phyloP scores from a whole-genome alignment of 768 basidiomycete genomes.

The Russula ochroleuca region DNA sequence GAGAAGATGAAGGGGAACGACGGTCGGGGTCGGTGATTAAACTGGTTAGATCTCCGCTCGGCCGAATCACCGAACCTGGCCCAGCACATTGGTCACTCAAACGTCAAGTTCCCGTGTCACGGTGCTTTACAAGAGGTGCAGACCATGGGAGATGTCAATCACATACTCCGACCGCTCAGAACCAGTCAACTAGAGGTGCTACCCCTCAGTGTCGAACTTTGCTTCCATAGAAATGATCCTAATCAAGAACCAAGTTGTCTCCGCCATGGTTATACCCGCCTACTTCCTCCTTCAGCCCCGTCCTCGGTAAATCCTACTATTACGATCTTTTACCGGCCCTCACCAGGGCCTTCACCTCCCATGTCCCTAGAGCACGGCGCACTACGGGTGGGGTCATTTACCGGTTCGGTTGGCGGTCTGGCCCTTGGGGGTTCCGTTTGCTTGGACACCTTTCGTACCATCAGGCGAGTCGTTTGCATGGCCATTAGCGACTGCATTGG shows the following conservation, averaged over 20 bases:
- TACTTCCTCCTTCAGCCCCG: background rate
- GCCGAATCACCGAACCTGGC: background rate
- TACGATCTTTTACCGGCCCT: background rate
- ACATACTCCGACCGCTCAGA: background rate
- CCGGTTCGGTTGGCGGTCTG: background rate
- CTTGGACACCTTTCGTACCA: background rate
- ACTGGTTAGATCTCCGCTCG: background rate
- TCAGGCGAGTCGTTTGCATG: background rate
- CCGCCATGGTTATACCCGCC: background rate
- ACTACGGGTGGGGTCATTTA: constrained; percentile 6
- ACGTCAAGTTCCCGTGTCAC: too few relatives aligned
- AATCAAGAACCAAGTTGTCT: background rate
- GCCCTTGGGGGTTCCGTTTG: constrained; percentile 9
- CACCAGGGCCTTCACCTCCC: background rate
- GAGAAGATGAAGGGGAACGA: too few relatives aligned
- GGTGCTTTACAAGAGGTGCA: too few relatives aligned
- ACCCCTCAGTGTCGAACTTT: background rate
- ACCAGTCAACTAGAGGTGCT: background rate
- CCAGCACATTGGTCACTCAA: background rate
- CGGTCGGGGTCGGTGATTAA: background rate
- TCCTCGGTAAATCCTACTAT: background rate
- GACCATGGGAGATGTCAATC: too few relatives aligned
- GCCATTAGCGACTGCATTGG: constrained; percentile 2
- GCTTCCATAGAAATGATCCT: background rate
- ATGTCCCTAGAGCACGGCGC: background rate